Conservation (phyloP, 1,284 basidiomycete species). For the Puccinia hordei region DNA sequence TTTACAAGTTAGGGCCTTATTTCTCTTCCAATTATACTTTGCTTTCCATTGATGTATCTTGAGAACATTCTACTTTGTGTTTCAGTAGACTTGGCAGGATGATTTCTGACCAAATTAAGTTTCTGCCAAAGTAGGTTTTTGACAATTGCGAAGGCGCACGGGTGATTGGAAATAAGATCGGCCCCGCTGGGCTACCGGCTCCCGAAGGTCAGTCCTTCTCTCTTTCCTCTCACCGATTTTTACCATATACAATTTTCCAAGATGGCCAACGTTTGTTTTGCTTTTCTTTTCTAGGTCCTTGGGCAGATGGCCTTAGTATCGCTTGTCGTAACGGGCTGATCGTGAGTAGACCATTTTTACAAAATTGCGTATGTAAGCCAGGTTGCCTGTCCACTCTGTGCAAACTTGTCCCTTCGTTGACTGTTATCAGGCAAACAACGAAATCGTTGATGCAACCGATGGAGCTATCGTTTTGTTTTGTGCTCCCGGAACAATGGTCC, state of each 20-base stretch:
- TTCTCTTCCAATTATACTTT: neutral
- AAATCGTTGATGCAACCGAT: conserved; percentile 50
- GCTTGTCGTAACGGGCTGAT: conserved; percentile 48
- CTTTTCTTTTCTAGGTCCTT: conserved; percentile 38
- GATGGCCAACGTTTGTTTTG: conserved; percentile 13
- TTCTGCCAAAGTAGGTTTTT: conserved; percentile 29
- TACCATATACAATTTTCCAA: no score
- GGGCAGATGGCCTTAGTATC: conserved; percentile 50
- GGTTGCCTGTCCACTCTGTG: neutral
- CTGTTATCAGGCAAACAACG: conserved; percentile 47
- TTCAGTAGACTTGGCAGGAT: no score
- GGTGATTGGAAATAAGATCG: conserved; percentile 47
- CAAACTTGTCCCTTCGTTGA: neutral
- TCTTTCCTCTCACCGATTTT: neutral
- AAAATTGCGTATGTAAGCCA: neutral
- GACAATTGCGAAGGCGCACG: conserved; percentile 37
- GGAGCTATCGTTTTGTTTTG: conserved; percentile 51
- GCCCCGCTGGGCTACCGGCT: conserved; percentile 35
- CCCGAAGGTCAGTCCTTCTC: conserved; percentile 31
- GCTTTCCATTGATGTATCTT: neutral
- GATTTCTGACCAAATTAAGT: no score
- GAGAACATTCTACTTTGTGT: no score
- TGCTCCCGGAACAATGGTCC: conserved; percentile 42
- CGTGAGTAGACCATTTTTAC: neutral
- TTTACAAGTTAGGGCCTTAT: conserved; percentile 33